These are phyloP conservation scores for Fomitopsis pulvina DNA, from an alignment of 768 basidiomycete genomes.

Conservation along the genomic window DNA sequence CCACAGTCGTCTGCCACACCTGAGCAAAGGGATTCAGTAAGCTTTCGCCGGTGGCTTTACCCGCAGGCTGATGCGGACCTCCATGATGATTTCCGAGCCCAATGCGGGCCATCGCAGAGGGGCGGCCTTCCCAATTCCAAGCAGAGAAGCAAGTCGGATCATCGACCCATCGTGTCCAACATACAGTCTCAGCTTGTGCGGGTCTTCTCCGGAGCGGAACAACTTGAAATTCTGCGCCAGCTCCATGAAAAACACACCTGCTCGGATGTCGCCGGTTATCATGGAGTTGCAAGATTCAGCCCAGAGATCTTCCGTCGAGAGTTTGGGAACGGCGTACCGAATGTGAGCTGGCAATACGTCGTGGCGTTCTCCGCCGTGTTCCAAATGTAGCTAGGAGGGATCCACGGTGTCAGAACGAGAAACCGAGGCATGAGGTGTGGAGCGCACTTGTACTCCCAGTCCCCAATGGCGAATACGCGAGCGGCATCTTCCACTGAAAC, in stretches of 20 bases:
- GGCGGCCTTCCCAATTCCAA: constrained; percentile 30
- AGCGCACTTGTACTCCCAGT: constrained; percentile 34
- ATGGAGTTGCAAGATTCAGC: background rate
- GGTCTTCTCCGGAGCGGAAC: constrained; percentile 27
- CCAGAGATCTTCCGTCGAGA: background rate
- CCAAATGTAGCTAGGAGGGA: constrained; percentile 38
- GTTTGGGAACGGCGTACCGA: constrained; percentile 24
- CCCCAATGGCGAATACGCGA: constrained; percentile 29
- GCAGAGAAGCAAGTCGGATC: constrained; percentile 30
- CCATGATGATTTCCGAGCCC: constrained; percentile 40
- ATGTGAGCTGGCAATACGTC: constrained; percentile 36
- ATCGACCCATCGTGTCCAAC: constrained; percentile 45
- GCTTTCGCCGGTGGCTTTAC: background rate
- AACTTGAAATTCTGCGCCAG: constrained; percentile 33
- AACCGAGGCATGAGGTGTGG: background rate
- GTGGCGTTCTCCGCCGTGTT: constrained; percentile 38
- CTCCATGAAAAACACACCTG: constrained; percentile 42
- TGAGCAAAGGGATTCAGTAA: constrained; percentile 7
- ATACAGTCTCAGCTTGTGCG: constrained; percentile 32
- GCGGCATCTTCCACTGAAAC: constrained; percentile 33
- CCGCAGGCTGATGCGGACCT: constrained; percentile 23
- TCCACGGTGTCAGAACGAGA: background rate
- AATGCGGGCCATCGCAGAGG: constrained; percentile 41
- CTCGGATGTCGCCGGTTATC: background rate
- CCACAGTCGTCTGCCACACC: constrained; percentile 31